Conservation (phyloP, 2,329 filamentous ascomycete genomes). For the Colletotrichum endophyticum region DNA sequence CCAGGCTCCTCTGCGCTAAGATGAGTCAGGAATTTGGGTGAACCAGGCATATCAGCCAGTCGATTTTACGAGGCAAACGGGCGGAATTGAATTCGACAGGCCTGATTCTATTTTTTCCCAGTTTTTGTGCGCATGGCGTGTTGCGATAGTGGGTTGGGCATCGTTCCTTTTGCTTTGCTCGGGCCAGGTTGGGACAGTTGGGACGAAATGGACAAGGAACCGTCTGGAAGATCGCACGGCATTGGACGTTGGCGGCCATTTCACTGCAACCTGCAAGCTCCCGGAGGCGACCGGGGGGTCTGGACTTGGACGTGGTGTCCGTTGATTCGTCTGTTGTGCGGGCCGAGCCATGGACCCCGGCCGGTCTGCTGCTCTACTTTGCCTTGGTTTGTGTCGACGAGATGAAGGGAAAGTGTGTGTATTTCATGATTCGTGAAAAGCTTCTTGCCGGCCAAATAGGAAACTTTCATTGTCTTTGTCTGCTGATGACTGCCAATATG, state of each 20-base stretch:
- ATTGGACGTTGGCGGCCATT: background rate
- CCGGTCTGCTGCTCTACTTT: background rate
- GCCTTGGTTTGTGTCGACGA: background rate
- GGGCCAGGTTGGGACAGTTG: constrained; percentile 8
- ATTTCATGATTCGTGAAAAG: background rate
- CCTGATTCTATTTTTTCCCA: background rate
- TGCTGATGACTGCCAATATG: background rate
- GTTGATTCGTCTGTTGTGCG: constrained; percentile 12
- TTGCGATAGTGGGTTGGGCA: constrained; percentile 14
- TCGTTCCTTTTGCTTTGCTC: constrained; percentile 5
- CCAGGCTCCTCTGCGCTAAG: background rate
- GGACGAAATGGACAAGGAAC: constrained; percentile 14
- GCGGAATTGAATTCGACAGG: background rate
- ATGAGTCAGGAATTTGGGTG: constrained; percentile 13
- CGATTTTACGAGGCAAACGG: background rate
- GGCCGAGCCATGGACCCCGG: constrained; percentile 13
- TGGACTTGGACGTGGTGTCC: constrained; percentile 11
- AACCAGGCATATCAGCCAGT: background rate
- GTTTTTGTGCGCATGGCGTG: constrained; percentile 13
- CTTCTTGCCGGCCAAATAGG: background rate
- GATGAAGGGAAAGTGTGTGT: background rate
- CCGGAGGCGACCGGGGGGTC: background rate
- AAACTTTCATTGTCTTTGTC: background rate
- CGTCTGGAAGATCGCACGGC: background rate
- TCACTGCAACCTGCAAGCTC: constrained; percentile 10